Evolutionary conservation across 768 basidiomycete genomes (phyloP).

Genomic region (Thelephora ganbajun): DNA sequence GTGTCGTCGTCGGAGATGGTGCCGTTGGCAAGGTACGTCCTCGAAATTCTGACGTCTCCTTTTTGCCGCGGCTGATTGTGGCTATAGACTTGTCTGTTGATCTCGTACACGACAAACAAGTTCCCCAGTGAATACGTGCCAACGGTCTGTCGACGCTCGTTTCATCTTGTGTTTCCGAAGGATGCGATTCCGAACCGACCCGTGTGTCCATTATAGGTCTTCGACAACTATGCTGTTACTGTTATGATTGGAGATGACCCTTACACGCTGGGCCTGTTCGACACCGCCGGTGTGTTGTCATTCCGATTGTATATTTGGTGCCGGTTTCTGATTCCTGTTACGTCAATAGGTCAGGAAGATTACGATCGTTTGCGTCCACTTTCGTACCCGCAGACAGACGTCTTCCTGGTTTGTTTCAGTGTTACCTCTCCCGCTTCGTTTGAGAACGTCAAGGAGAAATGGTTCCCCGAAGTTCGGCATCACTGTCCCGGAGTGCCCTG

Average conservation of each 20-base stretch:
- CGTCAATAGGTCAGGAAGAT: slow-evolving; percentile 83
- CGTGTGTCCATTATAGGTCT: slow-evolving; percentile 39
- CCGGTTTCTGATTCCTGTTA: neutral
- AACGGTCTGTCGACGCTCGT: slow-evolving; percentile 47
- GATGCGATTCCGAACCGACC: neutral
- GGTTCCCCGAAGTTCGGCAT: slow-evolving; percentile 99
- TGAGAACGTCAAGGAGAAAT: slow-evolving; percentile 99
- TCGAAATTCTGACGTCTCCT: neutral
- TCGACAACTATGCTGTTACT: slow-evolving; percentile 98
- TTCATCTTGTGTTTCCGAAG: slow-evolving; percentile 6
- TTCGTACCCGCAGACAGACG: slow-evolving; percentile 99
- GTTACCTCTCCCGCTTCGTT: slow-evolving; percentile 97
- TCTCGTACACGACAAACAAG: slow-evolving; percentile 96
- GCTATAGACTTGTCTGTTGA: slow-evolving; percentile 80
- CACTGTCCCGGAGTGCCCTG: slow-evolving; percentile 99
- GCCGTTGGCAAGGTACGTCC: slow-evolving; percentile 87
- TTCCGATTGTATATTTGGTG: slow-evolving; percentile 8
- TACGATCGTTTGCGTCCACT: slow-evolving; percentile 97
- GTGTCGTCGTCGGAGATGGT: slow-evolving; percentile 96
- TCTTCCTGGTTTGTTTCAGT: slow-evolving; percentile 98
- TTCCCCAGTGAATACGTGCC: slow-evolving; percentile 99
- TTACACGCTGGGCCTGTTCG: slow-evolving; percentile 94
- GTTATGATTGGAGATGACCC: slow-evolving; percentile 99
- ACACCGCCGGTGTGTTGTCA: slow-evolving; percentile 96
- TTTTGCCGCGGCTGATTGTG: neutral